A percentile compares a stretch with the other conserved stretches of the same genome.
Conservation (phyloP, 495 filamentous ascomycete species). For the Astrothelium macrocarpum region DNA sequence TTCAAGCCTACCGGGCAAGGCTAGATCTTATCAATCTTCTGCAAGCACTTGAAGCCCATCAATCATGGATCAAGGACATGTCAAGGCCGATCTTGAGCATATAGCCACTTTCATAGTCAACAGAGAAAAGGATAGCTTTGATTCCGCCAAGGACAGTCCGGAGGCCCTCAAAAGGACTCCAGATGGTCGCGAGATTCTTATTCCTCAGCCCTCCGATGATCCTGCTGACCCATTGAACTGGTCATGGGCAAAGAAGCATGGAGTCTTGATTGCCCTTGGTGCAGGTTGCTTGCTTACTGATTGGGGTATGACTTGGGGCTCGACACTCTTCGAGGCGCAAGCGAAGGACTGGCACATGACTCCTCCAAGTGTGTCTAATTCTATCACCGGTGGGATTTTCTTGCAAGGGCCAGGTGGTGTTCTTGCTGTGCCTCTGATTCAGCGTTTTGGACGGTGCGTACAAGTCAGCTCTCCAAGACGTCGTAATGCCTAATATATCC, state of each 20-base stretch:
- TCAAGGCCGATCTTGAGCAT: slow-evolving; percentile 3
- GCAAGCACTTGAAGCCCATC: background rate
- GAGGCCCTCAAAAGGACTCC: slow-evolving; percentile 9
- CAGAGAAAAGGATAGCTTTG: background rate
- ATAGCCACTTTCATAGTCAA: background rate
- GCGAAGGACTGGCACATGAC: slow-evolving; percentile 40
- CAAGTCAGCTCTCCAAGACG: background rate
- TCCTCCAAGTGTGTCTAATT: slow-evolving; percentile 34
- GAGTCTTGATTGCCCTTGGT: slow-evolving; percentile 11
- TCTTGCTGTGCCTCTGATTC: slow-evolving; percentile 41
- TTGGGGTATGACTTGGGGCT: slow-evolving; percentile 43
- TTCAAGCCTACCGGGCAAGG: background rate
- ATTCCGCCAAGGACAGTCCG: background rate
- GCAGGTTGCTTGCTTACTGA: slow-evolving; percentile 23
- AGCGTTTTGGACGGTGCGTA: slow-evolving; percentile 40
- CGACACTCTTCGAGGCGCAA: slow-evolving; percentile 40
- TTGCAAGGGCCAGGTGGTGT: slow-evolving; percentile 45
- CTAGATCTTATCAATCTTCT: background rate
- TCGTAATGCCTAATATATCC: slow-evolving; percentile 13
- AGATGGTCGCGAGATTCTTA: slow-evolving; percentile 21
- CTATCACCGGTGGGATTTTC: slow-evolving; percentile 42
- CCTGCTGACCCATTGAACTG: slow-evolving; percentile 24
- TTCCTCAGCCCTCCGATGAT: slow-evolving; percentile 22
- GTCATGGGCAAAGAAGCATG: slow-evolving; percentile 22
- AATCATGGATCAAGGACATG: background rate